Percentiles rank a stretch among this genome's conserved stretches.
Evolutionary conservation across 768 basidiomycete genomes (phyloP).

Genomic region (Mycena rosella): DNA sequence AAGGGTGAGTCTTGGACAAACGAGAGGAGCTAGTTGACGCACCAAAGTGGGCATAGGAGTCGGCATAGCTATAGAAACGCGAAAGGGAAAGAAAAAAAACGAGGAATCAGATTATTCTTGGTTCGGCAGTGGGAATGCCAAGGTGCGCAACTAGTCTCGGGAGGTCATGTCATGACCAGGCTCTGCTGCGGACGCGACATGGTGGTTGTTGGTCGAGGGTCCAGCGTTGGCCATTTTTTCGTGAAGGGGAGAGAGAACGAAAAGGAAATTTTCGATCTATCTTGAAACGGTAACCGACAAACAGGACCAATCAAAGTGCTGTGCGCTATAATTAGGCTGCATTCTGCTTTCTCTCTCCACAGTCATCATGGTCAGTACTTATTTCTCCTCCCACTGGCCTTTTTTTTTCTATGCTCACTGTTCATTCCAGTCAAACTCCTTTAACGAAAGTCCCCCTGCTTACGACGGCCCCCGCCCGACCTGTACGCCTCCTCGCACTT

Average conservation of each 20-base stretch:
- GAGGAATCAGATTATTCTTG: constrained; percentile 52
- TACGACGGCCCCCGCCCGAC: constrained; percentile 56
- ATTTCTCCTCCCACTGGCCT: neutral
- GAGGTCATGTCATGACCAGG: constrained; percentile 76
- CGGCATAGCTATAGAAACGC: constrained; percentile 78
- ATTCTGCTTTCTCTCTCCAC: neutral
- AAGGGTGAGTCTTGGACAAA: constrained; percentile 10
- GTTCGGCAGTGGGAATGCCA: constrained; percentile 39
- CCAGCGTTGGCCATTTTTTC: constrained; percentile 43
- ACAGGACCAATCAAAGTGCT: neutral
- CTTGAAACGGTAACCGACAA: neutral
- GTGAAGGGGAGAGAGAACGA: constrained; percentile 25
- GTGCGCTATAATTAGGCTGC: constrained; percentile 12
- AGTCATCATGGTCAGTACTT: constrained; percentile 37
- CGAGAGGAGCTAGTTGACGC: constrained; percentile 38
- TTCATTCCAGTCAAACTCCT: constrained; percentile 23
- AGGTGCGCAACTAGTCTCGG: constrained; percentile 83
- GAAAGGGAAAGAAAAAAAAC: constrained; percentile 47
- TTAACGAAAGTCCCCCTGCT: constrained; percentile 61
- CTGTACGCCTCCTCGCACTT: neutral
- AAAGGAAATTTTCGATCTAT: constrained; percentile 11
- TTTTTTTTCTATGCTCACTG: neutral
- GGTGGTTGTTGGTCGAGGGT: constrained; percentile 43
- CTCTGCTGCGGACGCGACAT: constrained; percentile 34
- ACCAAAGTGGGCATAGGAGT: constrained; percentile 98